These are phyloP conservation scores for Bipolaris bicolor DNA, from an alignment of 2,329 filamentous ascomycete genomes.

Conservation along the genomic window DNA sequence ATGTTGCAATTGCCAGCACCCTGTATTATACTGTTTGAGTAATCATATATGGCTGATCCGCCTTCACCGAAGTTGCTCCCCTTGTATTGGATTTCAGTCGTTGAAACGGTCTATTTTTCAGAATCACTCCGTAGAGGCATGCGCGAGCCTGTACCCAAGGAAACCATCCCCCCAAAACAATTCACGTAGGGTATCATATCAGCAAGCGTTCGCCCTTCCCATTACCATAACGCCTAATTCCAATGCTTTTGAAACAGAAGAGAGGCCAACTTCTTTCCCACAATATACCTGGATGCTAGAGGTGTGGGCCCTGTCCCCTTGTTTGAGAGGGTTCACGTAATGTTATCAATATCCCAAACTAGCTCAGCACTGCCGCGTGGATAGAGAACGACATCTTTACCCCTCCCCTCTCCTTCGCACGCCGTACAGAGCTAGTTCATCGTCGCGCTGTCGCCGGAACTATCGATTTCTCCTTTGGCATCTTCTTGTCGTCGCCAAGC, in stretches of 20 bases:
- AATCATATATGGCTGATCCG: not conserved
- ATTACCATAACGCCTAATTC: conserved; percentile 56
- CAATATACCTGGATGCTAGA: too few relatives aligned
- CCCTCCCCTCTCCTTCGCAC: too few relatives aligned
- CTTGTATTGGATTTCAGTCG: not conserved
- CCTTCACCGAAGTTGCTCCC: not conserved
- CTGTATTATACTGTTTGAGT: conserved; percentile 1
- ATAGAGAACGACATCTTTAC: too few relatives aligned
- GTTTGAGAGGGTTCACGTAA: too few relatives aligned
- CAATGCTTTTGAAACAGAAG: not conserved
- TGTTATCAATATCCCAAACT: too few relatives aligned
- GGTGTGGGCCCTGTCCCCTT: too few relatives aligned
- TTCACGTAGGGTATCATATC: not conserved
- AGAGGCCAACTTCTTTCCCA: not conserved
- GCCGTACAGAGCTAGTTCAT: not conserved
- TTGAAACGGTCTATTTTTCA: not conserved
- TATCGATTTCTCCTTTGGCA: conserved; percentile 40
- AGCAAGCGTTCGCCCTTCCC: conserved; percentile 45
- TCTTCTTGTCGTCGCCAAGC: conserved; percentile 19
- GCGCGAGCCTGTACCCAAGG: not conserved
- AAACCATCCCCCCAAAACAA: not conserved
- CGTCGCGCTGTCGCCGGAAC: not conserved
- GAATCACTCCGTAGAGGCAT: not conserved
- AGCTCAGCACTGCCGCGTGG: too few relatives aligned
- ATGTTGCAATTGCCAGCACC: not conserved